Evolutionary conservation across 148 eudicot genomes (phyloP), one percentile per base, ranked within the genome.

Genomic region (Talinum fruticosum): DNA sequence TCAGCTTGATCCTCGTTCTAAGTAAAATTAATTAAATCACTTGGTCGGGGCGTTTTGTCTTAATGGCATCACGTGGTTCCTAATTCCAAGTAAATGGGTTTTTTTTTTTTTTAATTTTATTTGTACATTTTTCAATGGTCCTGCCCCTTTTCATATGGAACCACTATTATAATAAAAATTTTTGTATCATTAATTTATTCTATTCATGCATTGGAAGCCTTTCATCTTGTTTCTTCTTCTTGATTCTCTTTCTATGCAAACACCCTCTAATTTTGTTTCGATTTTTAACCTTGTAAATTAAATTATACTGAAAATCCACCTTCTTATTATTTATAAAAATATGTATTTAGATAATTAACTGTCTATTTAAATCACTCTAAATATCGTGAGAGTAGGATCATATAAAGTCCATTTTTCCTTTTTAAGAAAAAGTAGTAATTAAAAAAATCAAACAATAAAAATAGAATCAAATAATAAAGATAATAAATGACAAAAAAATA

Each of bases 41-140:
- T 89, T 81, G 94, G 98, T 94, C 95, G 97, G 93, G 90, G 90
- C 80, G 88, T 81, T 86, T 93, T 93, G 92, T 91, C 93, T 91
- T 93, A 89, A 94, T 91, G 89, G 95, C 88, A 82, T 88, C 98
- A 94, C 97, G 95, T 94, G 98, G 84, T 84, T 91, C 87, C 90
- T 87, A 90, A 82, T 87, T 91, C 94, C 93, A 86, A 92, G 96
- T 87, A 75, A 86, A 85, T 74, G 78, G 83, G 5, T 54, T 19
- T 54, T 54, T 19, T 54, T 54, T 47, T 51, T 83, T 83, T 80
- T 83, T 83, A n/a, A n/a, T n/a, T n/a, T n/a, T n/a, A n/a, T 82
- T 86, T 86, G 91, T 90, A 87, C 87, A 88, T 86, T 83, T 84
- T 82, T 78, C 76, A 67, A 74, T 37, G 53, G 69, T n/a, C 73